Percentiles rank a stretch among this genome's conserved stretches.
Conservation (phyloP, 2,329 filamentous ascomycete genomes). For the Diplocarpon rosae region DNA sequence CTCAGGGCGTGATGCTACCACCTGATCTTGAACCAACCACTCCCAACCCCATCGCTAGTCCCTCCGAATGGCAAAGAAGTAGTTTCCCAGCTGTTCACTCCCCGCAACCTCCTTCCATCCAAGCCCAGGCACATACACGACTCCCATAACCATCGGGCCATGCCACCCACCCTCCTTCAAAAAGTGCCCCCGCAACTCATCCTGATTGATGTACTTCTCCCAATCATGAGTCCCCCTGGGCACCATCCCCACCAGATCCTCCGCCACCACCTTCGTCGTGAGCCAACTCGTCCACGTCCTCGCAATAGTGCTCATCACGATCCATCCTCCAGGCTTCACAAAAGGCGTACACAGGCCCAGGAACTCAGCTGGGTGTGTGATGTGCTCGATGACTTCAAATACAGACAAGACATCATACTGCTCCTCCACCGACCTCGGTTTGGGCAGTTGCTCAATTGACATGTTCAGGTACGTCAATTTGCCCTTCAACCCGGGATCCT, state of each 20-base stretch:
- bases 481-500: conserved; percentile 55
- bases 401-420: conserved; percentile 72
- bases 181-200: conserved; percentile 56
- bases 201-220: conserved; percentile 86
- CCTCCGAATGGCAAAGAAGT: conserved; percentile 80
- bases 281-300: conserved; percentile 82
- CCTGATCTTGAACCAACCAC: not conserved
- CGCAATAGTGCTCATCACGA: conserved; percentile 86
- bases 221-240: conserved; percentile 92
- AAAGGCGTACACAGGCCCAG: conserved; percentile 61
- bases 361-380: conserved; percentile 65
- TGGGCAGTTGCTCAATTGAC: conserved; percentile 59
- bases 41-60: conserved; percentile 14
- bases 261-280: conserved; percentile 84
- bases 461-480: conserved; percentile 66
- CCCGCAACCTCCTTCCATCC: conserved; percentile 79
- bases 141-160: conserved; percentile 57
- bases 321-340: conserved; percentile 83
- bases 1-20: not conserved
- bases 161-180: conserved; percentile 45
- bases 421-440: conserved; percentile 30
- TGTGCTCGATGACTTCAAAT: conserved; percentile 94
- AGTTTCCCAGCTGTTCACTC: conserved; percentile 83
- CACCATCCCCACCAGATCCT: conserved; percentile 78
- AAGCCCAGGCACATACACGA: conserved; percentile 79